Evolutionary conservation across 164 flowering plant species (phyloP), one percentile per base, ranked within the genome.

Genomic region (Berberis thunbergii): DNA sequence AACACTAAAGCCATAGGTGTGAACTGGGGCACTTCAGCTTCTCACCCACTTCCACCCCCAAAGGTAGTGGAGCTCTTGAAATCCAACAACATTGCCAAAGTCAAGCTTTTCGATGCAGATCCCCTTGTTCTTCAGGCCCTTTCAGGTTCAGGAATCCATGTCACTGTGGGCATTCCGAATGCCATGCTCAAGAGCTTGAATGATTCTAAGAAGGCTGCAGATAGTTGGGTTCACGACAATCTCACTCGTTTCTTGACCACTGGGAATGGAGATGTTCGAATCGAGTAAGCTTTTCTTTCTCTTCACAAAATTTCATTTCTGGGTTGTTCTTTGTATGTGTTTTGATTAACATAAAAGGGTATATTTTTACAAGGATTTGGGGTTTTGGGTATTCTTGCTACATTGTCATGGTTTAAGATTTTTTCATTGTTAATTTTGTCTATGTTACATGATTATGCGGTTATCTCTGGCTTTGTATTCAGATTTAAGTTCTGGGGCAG

Each of bases 21-120:
- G 67, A 89, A 93, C 86, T 93, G 98, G 98, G 98, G 98, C 43
- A 75, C 87, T n/a, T 52, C 70, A 45, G 73, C 96, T 8, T 86
- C 97, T 3, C 91, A 88, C 73, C 91, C 91, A 58, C 84, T 92
- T 2, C 86, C 91, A 7, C 84, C 96, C 6, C 45, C 76, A 45
- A 80, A 76, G 64, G 97, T 88, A 40, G 96, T 89, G 68, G 76
- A 78, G 77, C 83, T 93, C 43, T 62, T 93, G 67, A 86, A 85
- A 64, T 66, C 90, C 71, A 89, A 93, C 79, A 71, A 72, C 61
- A 74, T 93, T 66, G 56, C 71, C 68, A 88, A 79, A 76, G 86
- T 93, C 49, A 84, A 78, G 84, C 83, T 93, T 61, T 80, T 77
- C 59, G 96, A 89, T 65, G 84, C 96, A 39, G 81, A 93, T 77